Percentiles rank a stretch among this genome's conserved stretches.
These are phyloP conservation scores for Serpula lacrymans DNA, from an alignment of 768 basidiomycete species.

Conservation along the genomic window DNA sequence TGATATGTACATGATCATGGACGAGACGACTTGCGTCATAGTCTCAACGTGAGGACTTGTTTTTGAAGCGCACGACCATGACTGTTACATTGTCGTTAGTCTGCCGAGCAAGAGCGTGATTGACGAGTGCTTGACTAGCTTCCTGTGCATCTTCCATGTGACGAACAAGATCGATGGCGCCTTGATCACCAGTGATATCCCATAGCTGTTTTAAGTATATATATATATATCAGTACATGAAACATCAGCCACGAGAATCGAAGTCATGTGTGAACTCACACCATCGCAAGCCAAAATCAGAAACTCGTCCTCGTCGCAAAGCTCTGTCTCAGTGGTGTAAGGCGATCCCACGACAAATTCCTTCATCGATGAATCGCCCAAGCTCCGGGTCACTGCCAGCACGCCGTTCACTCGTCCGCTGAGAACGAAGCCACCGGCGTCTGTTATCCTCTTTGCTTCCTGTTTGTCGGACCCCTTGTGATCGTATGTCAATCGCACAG, in stretches of 20 bases:
- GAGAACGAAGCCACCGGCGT: slow-evolving; percentile 98
- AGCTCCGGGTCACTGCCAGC: slow-evolving; percentile 89
- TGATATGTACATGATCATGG: too few relatives aligned
- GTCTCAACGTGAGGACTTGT: too few relatives aligned
- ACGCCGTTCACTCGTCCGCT: slow-evolving; percentile 98
- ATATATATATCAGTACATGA: slow-evolving; percentile 11
- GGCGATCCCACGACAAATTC: slow-evolving; percentile 98
- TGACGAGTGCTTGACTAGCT: slow-evolving; percentile 74
- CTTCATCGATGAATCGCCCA: slow-evolving; percentile 98
- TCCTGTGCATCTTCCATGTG: slow-evolving; percentile 72
- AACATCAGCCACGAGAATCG: slow-evolving; percentile 3
- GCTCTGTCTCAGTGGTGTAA: slow-evolving; percentile 95
- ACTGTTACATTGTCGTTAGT: slow-evolving; percentile 96
- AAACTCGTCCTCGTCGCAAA: slow-evolving; percentile 91
- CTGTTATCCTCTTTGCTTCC: slow-evolving; percentile 95
- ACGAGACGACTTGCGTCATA: too few relatives aligned
- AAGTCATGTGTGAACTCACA: slow-evolving; percentile 46
- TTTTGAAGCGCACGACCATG: slow-evolving; percentile 81
- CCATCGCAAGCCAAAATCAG: slow-evolving; percentile 97
- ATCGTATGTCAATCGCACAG: slow-evolving; percentile 93
- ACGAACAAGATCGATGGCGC: slow-evolving; percentile 82
- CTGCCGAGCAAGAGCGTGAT: slow-evolving; percentile 83
- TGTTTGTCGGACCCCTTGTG: slow-evolving; percentile 98
- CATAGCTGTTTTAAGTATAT: slow-evolving; percentile 67
- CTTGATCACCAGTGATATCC: slow-evolving; percentile 93